Percentiles rank a stretch among this genome's conserved stretches.
These are phyloP conservation scores for Mycena olivaceomarginata DNA, from an alignment of 768 basidiomycete species.

Conservation along the genomic window DNA sequence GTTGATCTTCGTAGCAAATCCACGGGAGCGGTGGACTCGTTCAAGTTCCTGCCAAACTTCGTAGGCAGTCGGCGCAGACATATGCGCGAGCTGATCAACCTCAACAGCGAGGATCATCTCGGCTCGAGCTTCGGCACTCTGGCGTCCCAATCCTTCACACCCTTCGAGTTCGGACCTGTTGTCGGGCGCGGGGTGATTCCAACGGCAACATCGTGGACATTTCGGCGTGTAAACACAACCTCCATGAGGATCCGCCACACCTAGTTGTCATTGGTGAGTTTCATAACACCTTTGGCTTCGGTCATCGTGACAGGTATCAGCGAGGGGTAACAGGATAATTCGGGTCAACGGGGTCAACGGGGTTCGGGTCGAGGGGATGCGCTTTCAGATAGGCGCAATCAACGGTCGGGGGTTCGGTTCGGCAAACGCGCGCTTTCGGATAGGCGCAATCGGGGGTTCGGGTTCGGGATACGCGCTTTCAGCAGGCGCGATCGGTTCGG, in stretches of 20 bases:
- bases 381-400: too few species aligned
- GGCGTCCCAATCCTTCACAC: slow-evolving; percentile 20
- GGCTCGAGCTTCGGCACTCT: slow-evolving; percentile 45
- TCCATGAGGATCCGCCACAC: slow-evolving; percentile 8
- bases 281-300: slow-evolving; percentile 25
- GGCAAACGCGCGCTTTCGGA: too few species aligned
- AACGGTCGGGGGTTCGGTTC: too few species aligned
- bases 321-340: too few species aligned
- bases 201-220: too few species aligned
- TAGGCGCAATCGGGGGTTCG: too few species aligned
- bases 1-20: slow-evolving; percentile 50
- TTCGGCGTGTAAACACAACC: too few species aligned
- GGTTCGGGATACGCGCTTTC: too few species aligned
- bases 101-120: slow-evolving; percentile 50
- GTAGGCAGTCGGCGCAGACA: slow-evolving; percentile 33
- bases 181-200: neutral
- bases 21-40: slow-evolving; percentile 48
- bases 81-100: slow-evolving; percentile 47
- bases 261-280: slow-evolving; percentile 34
- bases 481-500: too few species aligned
- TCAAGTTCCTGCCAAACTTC: slow-evolving; percentile 47
- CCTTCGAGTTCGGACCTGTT: slow-evolving; percentile 18
- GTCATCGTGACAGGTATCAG: too few species aligned
- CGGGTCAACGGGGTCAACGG: too few species aligned
- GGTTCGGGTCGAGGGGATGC: too few species aligned